These are phyloP conservation scores for Aeschynomene evenia DNA, from an alignment of 306 rosid species.

Conservation along the genomic window DNA sequence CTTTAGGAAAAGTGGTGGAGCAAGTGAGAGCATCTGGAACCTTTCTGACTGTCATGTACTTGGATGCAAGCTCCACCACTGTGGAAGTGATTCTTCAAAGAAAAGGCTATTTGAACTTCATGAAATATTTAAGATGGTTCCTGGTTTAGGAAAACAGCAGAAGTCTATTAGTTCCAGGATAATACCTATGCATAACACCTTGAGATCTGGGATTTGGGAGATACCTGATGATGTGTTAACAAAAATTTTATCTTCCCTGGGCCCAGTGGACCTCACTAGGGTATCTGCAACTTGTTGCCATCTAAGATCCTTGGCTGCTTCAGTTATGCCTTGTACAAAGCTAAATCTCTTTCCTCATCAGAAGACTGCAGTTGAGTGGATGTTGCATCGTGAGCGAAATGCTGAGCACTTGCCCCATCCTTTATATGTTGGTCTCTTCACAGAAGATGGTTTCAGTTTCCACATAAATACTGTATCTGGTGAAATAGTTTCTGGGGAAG, in stretches of 20 bases:
- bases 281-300: conserved; percentile 78
- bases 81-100: conserved; percentile 47
- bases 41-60: conserved; percentile 87
- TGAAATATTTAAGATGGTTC: conserved; percentile 76
- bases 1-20: conserved; percentile 35
- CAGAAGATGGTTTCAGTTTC: conserved; percentile 74
- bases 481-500: conserved; percentile 61
- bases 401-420: conserved; percentile 70
- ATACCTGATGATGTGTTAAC: conserved; percentile 72
- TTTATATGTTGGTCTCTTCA: conserved; percentile 57
- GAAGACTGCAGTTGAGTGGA: conserved; percentile 89
- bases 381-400: conserved; percentile 88
- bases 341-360: conserved; percentile 91
- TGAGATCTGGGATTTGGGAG: conserved; percentile 68
- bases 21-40: conserved; percentile 55
- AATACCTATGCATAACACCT: conserved; percentile 43
- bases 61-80: conserved; percentile 72
- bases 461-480: conserved; percentile 74
- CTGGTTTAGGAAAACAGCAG: conserved; percentile 51
- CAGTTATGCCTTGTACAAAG: conserved; percentile 85
- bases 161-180: conserved; percentile 45
- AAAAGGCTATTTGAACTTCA: conserved; percentile 78
- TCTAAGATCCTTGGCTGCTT: conserved; percentile 66
- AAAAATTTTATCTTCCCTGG: conserved; percentile 54
- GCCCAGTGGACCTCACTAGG: conserved; percentile 65